A percentile compares a stretch with the other conserved stretches of the same genome.
These are phyloP conservation scores for Phalaenopsis aphrodite DNA, from an alignment of 106 monocot genomes.

Conservation along the genomic window DNA sequence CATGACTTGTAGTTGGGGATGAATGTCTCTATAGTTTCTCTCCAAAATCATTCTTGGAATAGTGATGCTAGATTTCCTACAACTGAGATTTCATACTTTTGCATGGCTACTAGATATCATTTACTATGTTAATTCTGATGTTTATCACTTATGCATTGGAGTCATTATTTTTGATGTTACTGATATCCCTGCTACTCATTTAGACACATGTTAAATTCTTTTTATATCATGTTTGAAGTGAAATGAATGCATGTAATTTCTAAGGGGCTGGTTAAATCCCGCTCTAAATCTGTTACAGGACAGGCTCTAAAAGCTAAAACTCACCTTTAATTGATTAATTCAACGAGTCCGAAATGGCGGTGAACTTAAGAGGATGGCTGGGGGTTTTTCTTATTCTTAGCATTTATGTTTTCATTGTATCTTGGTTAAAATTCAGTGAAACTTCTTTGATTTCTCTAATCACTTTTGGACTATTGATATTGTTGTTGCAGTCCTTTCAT, in stretches of 20 bases:
- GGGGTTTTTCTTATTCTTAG: not conserved
- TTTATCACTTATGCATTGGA: not conserved
- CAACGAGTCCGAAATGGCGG: not conserved
- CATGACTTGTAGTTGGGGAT: too few species aligned
- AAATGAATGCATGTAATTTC: not conserved
- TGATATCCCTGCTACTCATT: not conserved
- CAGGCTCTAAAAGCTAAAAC: not conserved
- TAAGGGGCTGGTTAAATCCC: not conserved
- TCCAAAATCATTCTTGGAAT: too few species aligned
- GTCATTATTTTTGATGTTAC: not conserved
- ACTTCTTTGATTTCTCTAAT: not conserved
- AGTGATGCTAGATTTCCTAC: too few species aligned
- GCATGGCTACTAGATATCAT: not conserved
- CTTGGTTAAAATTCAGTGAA: not conserved
- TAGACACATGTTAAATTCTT: not conserved
- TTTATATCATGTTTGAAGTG: not conserved
- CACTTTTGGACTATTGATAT: not conserved
- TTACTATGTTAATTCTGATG: not conserved
- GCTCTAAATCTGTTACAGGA: too few species aligned
- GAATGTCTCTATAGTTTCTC: too few species aligned
- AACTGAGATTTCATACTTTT: not conserved
- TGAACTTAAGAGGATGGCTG: not conserved
- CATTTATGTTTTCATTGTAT: too few species aligned
- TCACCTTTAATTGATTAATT: not conserved
- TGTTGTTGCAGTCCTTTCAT: slow-evolving; percentile 79